phyloP scores from a whole-genome alignment of 352 stramenopile species.

The Globisporangium viniferum region DNA sequence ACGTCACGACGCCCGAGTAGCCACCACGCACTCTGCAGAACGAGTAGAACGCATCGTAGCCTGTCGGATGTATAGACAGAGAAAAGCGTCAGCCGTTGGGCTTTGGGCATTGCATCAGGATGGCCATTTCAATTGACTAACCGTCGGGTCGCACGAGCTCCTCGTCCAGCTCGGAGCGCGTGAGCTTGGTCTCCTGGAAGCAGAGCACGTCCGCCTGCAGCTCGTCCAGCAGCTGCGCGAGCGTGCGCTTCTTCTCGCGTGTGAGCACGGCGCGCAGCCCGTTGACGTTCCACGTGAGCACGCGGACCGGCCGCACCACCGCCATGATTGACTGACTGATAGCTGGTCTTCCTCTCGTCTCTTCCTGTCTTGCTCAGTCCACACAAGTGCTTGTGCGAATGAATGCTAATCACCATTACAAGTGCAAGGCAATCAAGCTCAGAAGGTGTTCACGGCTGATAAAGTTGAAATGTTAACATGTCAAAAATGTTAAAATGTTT shows the following conservation, averaged over 20 bases:
- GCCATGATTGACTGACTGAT: neutral
- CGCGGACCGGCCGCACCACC: conserved; percentile 28
- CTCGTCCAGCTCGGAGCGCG: conserved; percentile 75
- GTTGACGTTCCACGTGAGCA: conserved; percentile 89
- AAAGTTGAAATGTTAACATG: too few relatives aligned
- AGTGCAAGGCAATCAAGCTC: too few relatives aligned
- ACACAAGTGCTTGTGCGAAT: too few relatives aligned
- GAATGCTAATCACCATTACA: too few relatives aligned
- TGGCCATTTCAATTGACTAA: conserved; percentile 4
- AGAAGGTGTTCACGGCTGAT: too few relatives aligned
- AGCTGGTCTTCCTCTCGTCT: neutral
- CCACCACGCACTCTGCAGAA: conserved; percentile 63
- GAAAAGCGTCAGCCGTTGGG: neutral
- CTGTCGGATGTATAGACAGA: conserved; percentile 22
- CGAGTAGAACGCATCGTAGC: conserved; percentile 83
- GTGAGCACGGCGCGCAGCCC: conserved; percentile 74
- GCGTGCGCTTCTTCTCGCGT: conserved; percentile 37
- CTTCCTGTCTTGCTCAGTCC: neutral
- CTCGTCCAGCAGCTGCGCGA: conserved; percentile 48
- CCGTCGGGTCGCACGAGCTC: conserved; percentile 65
- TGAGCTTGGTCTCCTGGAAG: conserved; percentile 87
- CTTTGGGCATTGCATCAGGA: neutral
- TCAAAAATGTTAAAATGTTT: too few relatives aligned
- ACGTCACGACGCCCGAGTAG: conserved; percentile 83
- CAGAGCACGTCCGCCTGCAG: conserved; percentile 75